Evolutionary conservation across 164 flowering plant genomes (phyloP).

Genomic region (Kalanchoe fedtschenkoi): DNA sequence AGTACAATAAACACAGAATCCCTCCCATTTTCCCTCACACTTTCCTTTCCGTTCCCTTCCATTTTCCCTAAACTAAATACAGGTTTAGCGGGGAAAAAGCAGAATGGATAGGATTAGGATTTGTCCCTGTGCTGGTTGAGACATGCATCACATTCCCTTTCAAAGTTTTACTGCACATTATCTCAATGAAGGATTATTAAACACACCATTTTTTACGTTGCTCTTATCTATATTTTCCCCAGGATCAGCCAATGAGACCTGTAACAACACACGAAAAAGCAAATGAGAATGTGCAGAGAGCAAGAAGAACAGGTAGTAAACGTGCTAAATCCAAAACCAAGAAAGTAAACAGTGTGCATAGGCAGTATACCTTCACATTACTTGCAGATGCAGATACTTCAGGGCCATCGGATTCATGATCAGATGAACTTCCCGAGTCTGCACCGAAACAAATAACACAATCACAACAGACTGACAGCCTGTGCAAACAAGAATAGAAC

Average conservation of each 20-base stretch:
- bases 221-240: background rate
- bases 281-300: background rate
- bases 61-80: too few species aligned
- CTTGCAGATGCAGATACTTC: background rate
- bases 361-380: background rate
- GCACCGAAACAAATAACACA: background rate
- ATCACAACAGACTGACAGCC: background rate
- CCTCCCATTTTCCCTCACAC: too few species aligned
- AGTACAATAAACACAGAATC: too few species aligned
- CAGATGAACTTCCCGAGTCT: constrained; percentile 5
- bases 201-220: background rate
- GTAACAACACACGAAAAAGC: background rate
- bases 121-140: background rate
- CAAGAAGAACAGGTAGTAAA: background rate
- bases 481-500: background rate
- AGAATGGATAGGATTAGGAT: background rate
- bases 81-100: too few species aligned
- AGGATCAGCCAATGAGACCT: background rate
- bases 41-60: too few species aligned
- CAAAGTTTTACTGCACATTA: background rate
- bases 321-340: background rate
- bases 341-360: background rate
- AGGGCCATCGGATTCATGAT: constrained; percentile 2
- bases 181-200: background rate
- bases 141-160: background rate